These are phyloP conservation scores for Colletotrichum sp. DNA, from an alignment of 2,329 filamentous ascomycete genomes.

Conservation along the genomic window DNA sequence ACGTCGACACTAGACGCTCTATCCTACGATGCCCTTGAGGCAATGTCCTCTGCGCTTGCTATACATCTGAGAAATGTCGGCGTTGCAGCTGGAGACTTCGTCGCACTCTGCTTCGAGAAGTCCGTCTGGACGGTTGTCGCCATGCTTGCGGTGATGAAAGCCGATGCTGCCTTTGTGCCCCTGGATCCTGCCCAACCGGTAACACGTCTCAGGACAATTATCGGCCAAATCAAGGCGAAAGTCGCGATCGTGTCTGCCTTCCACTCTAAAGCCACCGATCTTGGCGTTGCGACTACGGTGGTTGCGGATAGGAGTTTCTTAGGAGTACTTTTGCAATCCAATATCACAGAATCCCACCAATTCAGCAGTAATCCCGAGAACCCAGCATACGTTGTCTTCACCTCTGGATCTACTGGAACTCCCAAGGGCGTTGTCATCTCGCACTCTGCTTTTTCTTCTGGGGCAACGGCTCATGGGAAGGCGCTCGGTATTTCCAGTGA, in stretches of 20 bases:
- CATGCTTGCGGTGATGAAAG: conserved; percentile 7
- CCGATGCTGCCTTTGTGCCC: conserved; percentile 2
- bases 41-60: background rate
- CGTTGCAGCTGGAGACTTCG: background rate
- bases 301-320: conserved; percentile 39
- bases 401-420: conserved; percentile 50
- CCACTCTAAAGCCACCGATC: conserved; percentile 1
- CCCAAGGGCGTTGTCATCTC: conserved; percentile 51
- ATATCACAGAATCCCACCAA: background rate
- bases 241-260: background rate
- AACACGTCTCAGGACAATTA: background rate
- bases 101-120: conserved; percentile 14
- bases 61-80: background rate
- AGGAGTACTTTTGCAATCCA: conserved; percentile 3
- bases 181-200: conserved; percentile 10
- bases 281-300: background rate
- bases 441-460: conserved; percentile 25
- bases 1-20: background rate
- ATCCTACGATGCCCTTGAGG: background rate
- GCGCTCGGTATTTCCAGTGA: background rate
- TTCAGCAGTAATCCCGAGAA: conserved; percentile 4
- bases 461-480: conserved; percentile 19
- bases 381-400: conserved; percentile 38
- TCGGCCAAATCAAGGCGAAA: background rate
- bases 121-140: conserved; percentile 9